Conservation (phyloP, 2,329 filamentous ascomycete species). For the Claviceps capensis region DNA sequence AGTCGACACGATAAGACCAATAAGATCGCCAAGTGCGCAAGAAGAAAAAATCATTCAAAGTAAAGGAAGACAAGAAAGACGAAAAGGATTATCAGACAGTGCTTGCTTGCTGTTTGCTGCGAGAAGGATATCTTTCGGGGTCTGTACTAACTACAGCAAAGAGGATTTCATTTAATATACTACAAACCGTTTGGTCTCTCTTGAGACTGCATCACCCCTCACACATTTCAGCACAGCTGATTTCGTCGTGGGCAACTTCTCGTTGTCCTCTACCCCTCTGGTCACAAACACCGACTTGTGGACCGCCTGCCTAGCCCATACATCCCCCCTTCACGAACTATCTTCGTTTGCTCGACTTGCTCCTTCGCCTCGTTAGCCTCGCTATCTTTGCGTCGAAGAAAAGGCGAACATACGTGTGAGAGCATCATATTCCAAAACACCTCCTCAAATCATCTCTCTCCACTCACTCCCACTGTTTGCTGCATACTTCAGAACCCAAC, state of each 20-base stretch:
- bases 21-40: too few relatives aligned
- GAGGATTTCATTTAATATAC: conserved; percentile 2
- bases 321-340: background rate
- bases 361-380: background rate
- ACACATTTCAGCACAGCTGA: too few relatives aligned
- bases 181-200: background rate
- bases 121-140: too few relatives aligned
- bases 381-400: background rate
- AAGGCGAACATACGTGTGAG: background rate
- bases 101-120: background rate
- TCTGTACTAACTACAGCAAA: too few relatives aligned
- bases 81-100: background rate
- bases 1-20: too few relatives aligned
- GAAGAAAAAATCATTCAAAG: background rate
- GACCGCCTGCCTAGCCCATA: background rate
- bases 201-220: too few relatives aligned
- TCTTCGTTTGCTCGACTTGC: background rate
- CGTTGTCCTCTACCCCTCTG: too few relatives aligned
- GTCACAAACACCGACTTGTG: background rate
- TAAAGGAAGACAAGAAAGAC: background rate
- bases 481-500: background rate
- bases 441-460: background rate
- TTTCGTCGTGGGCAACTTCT: too few relatives aligned
- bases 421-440: background rate
- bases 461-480: background rate